Conservation (phyloP, 495 filamentous ascomycete genomes). For the Daldinia bambusicola region DNA sequence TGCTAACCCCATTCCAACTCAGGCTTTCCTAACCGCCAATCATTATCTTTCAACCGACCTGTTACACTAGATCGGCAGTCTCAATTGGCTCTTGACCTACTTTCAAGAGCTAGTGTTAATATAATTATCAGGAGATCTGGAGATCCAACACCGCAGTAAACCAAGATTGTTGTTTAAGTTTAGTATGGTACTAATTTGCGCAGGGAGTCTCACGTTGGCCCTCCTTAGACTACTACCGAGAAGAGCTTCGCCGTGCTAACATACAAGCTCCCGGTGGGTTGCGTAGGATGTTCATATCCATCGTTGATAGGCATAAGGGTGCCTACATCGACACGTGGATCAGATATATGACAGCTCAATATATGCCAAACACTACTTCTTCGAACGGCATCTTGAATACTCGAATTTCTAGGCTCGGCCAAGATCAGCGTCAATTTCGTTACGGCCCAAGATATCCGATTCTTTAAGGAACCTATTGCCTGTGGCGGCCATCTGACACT, state of each 20-base stretch:
- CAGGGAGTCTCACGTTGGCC: background rate
- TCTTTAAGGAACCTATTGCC: background rate
- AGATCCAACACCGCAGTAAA: background rate
- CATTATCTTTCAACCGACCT: background rate
- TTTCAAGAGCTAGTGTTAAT: background rate
- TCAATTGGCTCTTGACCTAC: background rate
- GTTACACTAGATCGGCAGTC: background rate
- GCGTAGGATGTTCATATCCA: background rate
- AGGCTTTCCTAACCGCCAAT: background rate
- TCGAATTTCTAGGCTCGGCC: background rate
- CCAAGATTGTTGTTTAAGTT: background rate
- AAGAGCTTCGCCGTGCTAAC: background rate
- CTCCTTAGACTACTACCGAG: background rate
- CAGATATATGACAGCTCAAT: background rate
- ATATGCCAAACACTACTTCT: background rate
- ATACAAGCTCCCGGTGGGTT: background rate
- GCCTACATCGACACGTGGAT: constrained; percentile 2
- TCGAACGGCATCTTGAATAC: background rate
- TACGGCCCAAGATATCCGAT: background rate
- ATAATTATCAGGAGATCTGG: background rate
- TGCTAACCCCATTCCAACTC: background rate
- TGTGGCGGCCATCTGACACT: background rate
- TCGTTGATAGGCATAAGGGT: background rate
- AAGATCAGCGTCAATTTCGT: background rate
- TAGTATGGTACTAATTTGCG: background rate